Percentiles rank a stretch among this genome's conserved stretches.
phyloP scores from a whole-genome alignment of 192 early-diverging fungal species.

The Linnemannia zychae region DNA sequence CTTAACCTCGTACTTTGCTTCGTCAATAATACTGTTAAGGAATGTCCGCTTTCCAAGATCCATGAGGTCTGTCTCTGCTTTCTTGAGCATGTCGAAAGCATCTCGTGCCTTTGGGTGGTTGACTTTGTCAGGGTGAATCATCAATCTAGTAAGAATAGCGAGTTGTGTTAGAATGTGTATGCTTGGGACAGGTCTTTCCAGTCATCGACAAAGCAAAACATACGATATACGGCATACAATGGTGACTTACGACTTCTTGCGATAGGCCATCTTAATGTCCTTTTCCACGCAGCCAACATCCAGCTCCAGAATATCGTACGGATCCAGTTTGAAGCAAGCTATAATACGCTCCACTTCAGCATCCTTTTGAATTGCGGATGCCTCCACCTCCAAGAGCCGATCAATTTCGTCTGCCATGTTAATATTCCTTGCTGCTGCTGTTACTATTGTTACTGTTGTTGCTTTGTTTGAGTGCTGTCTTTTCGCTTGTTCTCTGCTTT shows the following conservation, averaged over 20 bases:
- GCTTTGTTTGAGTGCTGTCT: background rate
- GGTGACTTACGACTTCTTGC: conserved; percentile 64
- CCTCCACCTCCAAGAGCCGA: conserved; percentile 61
- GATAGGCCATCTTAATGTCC: conserved; percentile 67
- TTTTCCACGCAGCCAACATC: conserved; percentile 58
- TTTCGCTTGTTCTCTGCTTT: background rate
- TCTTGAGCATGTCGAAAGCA: conserved; percentile 69
- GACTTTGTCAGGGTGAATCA: conserved; percentile 75
- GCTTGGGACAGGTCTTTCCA: background rate
- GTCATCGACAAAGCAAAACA: background rate
- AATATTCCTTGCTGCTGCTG: background rate
- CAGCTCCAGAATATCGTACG: conserved; percentile 69
- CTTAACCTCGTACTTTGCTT: conserved; percentile 66
- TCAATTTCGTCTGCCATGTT: conserved; percentile 64
- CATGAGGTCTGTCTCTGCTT: conserved; percentile 70
- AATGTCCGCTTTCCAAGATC: conserved; percentile 61
- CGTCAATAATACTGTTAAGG: conserved; percentile 65
- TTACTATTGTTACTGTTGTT: background rate
- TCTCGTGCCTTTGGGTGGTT: conserved; percentile 66
- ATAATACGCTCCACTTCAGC: conserved; percentile 72
- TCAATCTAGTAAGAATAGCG: conserved; percentile 35
- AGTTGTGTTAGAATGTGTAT: background rate
- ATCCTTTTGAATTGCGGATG: conserved; percentile 65
- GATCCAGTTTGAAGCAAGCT: conserved; percentile 65
- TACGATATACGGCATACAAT: background rate